Evolutionary conservation across 495 filamentous ascomycete genomes (phyloP), one percentile per base, ranked within the genome.

Genomic region (Hypoxylon subgilvum): DNA sequence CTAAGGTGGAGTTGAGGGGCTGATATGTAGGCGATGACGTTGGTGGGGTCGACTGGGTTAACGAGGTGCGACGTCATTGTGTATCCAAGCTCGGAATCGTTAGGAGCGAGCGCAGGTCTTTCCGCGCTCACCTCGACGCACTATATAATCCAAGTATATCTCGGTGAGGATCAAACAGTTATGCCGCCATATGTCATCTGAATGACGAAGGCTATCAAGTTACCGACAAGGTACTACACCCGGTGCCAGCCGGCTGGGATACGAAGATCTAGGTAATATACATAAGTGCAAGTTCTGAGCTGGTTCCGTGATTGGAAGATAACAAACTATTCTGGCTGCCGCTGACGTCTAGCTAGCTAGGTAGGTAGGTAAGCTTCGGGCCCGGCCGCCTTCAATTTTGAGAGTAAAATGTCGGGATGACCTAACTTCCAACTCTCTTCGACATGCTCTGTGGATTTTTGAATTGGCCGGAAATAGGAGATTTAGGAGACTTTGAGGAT

Each of bases 21-120:
- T 39, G 59, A 53, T 40, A 14, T 4, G 12, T 6, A 35, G 9
- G 23, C 41, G 61, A 65, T 65, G 61, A 65, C 61, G 61, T 65
- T 52, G 45, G 61, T 52, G 61, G 61, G 56, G 55, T 56, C 18
- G 48, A 39, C 4, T 40, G 48, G 36, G 19, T 10, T 45, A 12
- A 55, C 49, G 55, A 65, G 55, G 61, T 65, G 55, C 49, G 55
- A 65, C 61, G 61, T 65, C 61, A 65, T 44, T 36, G 19, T 44
- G 9, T 47, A 2, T 39, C 17, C 23, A 14, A 43, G 21, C 14
- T 42, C 48, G 30, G 48, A 40, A 21, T 30, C 22, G 34, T 10
- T 39, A 17, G 14, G n/a, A 9, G 12, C 9, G 23, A 51, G 59
- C 46, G n/a, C n/a, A n/a, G n/a, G n/a, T n/a, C n/a, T 34, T 12